Conservation (phyloP, 805 yeast genomes). For the Lipomyces kockii region DNA sequence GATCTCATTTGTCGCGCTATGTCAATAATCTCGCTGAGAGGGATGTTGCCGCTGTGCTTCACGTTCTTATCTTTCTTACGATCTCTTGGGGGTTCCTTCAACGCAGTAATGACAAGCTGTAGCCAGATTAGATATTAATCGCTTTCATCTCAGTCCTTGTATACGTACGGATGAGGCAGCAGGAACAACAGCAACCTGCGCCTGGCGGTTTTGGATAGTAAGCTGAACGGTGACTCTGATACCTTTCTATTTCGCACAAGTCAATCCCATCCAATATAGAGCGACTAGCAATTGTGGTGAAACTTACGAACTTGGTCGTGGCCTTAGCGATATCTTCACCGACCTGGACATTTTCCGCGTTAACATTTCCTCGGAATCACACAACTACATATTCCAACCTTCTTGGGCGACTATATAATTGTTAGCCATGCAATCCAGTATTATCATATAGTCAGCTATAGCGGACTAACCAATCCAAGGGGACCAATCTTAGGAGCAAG, state of each 20-base stretch:
- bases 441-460: background rate
- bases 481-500: slow-evolving; percentile 99
- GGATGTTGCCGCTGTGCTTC: slow-evolving; percentile 98
- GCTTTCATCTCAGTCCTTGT: background rate
- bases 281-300: background rate
- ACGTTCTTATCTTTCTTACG: slow-evolving; percentile 99
- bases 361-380: background rate
- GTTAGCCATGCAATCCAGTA: background rate
- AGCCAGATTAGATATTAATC: background rate
- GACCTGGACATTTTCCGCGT: slow-evolving; percentile 70
- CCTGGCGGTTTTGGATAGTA: slow-evolving; percentile 99
- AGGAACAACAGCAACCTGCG: slow-evolving; percentile 97
- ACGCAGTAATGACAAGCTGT: slow-evolving; percentile 90
- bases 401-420: slow-evolving; percentile 43
- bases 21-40: slow-evolving; percentile 93
- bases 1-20: slow-evolving; percentile 97
- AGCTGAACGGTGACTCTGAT: slow-evolving; percentile 98
- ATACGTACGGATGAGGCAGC: slow-evolving; percentile 79
- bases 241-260: slow-evolving; percentile 62
- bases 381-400: slow-evolving; percentile 83
- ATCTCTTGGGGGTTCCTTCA: slow-evolving; percentile 99
- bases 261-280: background rate
- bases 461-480: slow-evolving; percentile 69
- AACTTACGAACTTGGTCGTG: slow-evolving; percentile 79
- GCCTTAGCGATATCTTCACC: slow-evolving; percentile 99